A percentile compares a stretch with the other conserved stretches of the same genome.
Conservation (phyloP, 805 yeast species). For the Lipomyces sp. region DNA sequence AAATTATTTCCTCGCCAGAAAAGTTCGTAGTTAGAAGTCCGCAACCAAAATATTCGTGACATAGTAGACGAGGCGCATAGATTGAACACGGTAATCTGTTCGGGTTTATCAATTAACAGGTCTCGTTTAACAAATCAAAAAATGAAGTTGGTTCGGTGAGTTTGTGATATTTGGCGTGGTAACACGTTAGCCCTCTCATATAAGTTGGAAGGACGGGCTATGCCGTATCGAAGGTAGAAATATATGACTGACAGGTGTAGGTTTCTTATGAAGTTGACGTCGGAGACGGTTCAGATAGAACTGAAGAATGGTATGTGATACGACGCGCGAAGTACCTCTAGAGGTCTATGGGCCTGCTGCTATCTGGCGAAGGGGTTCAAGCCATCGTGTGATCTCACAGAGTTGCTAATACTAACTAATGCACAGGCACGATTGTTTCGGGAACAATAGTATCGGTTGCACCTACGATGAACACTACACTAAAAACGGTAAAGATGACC, state of each 20-base stretch:
- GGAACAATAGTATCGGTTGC: slow-evolving; percentile 86
- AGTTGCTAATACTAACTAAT: not conserved
- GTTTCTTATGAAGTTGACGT: slow-evolving; percentile 81
- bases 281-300: slow-evolving; percentile 88
- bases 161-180: slow-evolving; percentile 3
- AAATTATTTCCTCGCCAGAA: not conserved
- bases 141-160: slow-evolving; percentile 66
- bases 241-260: slow-evolving; percentile 37
- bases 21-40: not conserved
- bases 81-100: slow-evolving; percentile 1
- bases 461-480: slow-evolving; percentile 86
- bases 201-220: not conserved
- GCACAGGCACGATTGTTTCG: slow-evolving; percentile 63
- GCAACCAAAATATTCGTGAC: not conserved
- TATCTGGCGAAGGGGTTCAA: not conserved
- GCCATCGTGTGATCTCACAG: not conserved
- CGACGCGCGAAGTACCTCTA: not conserved
- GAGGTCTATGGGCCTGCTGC: not conserved
- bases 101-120: not conserved
- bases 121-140: too few species aligned
- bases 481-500: slow-evolving; percentile 80
- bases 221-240: not conserved
- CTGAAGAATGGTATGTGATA: slow-evolving; percentile 71
- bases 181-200: not conserved
- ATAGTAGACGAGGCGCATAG: not conserved